Percentiles rank a stretch among this genome's conserved stretches.
These are phyloP conservation scores for Sclerotinia spermophila DNA, from an alignment of 2,329 filamentous ascomycete genomes.

Conservation along the genomic window DNA sequence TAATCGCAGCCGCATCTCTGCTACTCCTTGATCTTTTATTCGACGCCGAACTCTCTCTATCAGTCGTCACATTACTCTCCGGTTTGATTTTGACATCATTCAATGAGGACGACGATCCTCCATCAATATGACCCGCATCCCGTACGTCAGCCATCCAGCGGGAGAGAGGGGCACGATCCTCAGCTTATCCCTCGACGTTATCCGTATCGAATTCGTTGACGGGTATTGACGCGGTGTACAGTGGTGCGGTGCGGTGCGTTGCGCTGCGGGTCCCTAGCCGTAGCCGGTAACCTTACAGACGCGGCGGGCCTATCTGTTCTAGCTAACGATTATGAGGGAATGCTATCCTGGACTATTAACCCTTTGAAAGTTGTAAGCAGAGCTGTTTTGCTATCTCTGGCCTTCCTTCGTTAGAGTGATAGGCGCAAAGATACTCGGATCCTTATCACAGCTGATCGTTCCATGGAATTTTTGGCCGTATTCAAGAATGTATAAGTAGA, in stretches of 20 bases:
- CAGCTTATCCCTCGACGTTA: conserved; percentile 7
- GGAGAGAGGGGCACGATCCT: not conserved
- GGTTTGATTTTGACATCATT: conserved; percentile 7
- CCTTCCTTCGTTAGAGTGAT: not conserved
- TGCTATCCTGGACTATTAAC: not conserved
- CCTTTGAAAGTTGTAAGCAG: not conserved
- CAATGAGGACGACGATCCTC: conserved; percentile 2
- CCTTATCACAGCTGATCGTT: not conserved
- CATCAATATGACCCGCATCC: conserved; percentile 11
- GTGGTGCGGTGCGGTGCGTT: not conserved
- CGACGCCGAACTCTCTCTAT: conserved; percentile 15
- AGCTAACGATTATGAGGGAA: not conserved
- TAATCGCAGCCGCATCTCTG: conserved; percentile 41
- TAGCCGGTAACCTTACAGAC: not conserved
- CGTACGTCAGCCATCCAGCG: conserved; percentile 18
- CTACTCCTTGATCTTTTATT: conserved; percentile 36
- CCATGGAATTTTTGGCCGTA: not conserved
- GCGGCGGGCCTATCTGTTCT: not conserved
- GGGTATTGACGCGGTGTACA: conserved; percentile 1
- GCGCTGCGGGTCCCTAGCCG: not conserved
- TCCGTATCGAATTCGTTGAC: not conserved
- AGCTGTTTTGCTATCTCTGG: not conserved
- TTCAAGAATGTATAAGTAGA: not conserved
- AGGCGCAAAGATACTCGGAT: not conserved
- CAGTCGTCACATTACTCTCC: not conserved